Evolutionary conservation across 495 filamentous ascomycete species (phyloP), one percentile per base, ranked within the genome.

Genomic region (Neurospora sp.): DNA sequence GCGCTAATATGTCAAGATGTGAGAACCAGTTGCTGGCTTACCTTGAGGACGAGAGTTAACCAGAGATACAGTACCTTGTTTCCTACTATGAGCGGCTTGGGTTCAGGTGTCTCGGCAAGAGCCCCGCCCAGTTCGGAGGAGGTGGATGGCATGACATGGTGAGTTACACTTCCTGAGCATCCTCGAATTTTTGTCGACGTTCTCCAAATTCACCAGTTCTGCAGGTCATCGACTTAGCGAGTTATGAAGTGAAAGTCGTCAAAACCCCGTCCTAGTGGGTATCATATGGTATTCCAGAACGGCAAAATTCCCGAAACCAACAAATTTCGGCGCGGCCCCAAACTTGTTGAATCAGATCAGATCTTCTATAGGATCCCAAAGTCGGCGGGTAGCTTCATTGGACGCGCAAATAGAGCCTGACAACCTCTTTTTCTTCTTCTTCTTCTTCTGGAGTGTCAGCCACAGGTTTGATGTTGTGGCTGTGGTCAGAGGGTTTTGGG

Each of bases 141-240:
- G 93, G 93, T 70, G 91, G 89, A 35, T 97, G 94, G 93, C 83
- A 86, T 75, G 89, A 96, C 81, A 87, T 94, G 88, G 87, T 89
- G 72, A 73, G 80, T 75, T 22, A 9, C 40, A 16, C 10, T 61
- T 31, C 53, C 6, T 61, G 12, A 35, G 5, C 53, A 61, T 44
- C 61, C 39, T 22, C 48, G n/a, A 1, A 10, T 14, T 35, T 10
- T 17, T 6, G 22, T 22, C 38, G 68, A n/a, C n/a, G n/a, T 39
- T 20, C 31, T n/a, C 44, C 17, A 20, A 59, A 41, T 27, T 65
- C 37, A 37, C 44, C 8, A 48, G 9, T 20, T 42, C 12, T 69
- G 20, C 20, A 76, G 74, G 44, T 73, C 5, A 70, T 75, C 38
- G 40, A 73, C 39, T 48, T 75, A 7, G 38, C 48, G 22, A 31